Evolutionary conservation across 441 rosid genomes (phyloP).

Genomic region (Pelargonium citronellum): DNA sequence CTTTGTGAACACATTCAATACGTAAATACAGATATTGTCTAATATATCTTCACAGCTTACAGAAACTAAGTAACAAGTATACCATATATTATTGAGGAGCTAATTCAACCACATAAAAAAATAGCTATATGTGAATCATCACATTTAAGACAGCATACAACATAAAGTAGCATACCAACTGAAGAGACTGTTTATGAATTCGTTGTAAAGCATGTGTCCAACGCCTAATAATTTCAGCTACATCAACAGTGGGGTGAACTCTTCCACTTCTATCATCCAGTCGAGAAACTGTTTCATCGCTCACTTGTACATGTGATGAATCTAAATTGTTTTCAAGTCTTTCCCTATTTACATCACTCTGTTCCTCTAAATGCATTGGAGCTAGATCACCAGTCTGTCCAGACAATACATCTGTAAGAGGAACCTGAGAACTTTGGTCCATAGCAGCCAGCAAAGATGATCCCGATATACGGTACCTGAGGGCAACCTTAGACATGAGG

Average conservation of each 20-base stretch:
- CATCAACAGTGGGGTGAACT: slow-evolving; percentile 82
- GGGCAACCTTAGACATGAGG: slow-evolving; percentile 23
- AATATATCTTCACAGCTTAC: neutral
- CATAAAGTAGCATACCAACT: slow-evolving; percentile 55
- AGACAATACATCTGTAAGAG: slow-evolving; percentile 56
- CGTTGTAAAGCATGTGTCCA: slow-evolving; percentile 99
- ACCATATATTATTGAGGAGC: neutral
- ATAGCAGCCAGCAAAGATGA: slow-evolving; percentile 90
- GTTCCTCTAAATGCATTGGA: slow-evolving; percentile 48
- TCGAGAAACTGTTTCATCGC: slow-evolving; percentile 62
- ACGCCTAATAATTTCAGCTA: slow-evolving; percentile 94
- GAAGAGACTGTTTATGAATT: slow-evolving; percentile 96
- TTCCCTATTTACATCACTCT: slow-evolving; percentile 46
- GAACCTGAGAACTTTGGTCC: slow-evolving; percentile 95
- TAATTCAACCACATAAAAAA: slow-evolving; percentile 1
- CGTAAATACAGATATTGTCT: neutral
- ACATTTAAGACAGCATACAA: slow-evolving; percentile 3
- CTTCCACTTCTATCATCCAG: slow-evolving; percentile 91
- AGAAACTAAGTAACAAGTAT: too few species aligned
- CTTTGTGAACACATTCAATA: neutral
- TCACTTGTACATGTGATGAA: slow-evolving; percentile 42
- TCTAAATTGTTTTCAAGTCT: slow-evolving; percentile 40
- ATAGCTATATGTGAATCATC: slow-evolving; percentile 6
- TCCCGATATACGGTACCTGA: slow-evolving; percentile 98
- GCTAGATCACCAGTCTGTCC: slow-evolving; percentile 42